Conservation (phyloP, 2,329 filamentous ascomycete genomes). For the Clonostachys chloroleuca region DNA sequence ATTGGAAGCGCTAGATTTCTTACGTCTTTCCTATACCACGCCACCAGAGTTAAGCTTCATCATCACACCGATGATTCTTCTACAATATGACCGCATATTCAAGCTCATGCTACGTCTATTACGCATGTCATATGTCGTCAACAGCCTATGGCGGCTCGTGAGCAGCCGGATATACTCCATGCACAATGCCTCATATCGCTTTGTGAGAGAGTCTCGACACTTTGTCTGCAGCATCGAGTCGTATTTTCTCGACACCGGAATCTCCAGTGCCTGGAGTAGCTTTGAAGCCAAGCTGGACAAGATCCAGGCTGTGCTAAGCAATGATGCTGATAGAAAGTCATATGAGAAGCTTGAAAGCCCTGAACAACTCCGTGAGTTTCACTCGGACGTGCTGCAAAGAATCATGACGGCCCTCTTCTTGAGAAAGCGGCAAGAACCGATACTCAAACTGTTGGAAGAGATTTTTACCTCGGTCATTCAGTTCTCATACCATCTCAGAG, state of each 20-base stretch:
- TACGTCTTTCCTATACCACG: constrained; percentile 80
- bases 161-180: constrained; percentile 17
- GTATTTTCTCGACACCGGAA: constrained; percentile 77
- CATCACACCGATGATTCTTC: constrained; percentile 64
- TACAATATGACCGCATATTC: constrained; percentile 85
- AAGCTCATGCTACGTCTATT: constrained; percentile 71
- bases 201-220: constrained; percentile 74
- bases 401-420: constrained; percentile 73
- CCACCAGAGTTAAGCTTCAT: constrained; percentile 67
- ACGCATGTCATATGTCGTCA: constrained; percentile 73
- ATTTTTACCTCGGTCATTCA: constrained; percentile 69
- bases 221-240: constrained; percentile 69
- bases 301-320: constrained; percentile 53
- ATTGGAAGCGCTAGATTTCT: constrained; percentile 87
- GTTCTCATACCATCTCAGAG: constrained; percentile 54
- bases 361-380: constrained; percentile 61
- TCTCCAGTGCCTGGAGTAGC: constrained; percentile 66
- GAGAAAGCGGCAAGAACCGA: constrained; percentile 68
- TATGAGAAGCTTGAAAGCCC: constrained; percentile 41
- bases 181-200: constrained; percentile 40
- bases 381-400: constrained; percentile 69
- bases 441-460: constrained; percentile 69
- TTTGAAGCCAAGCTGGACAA: constrained; percentile 64
- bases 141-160: constrained; percentile 57
- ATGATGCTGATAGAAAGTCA: constrained; percentile 16